Evolutionary conservation across 371 early-diverging fungal genomes (phyloP), one percentile per base, ranked within the genome.

Genomic region (Dichotomocladium elegans): DNA sequence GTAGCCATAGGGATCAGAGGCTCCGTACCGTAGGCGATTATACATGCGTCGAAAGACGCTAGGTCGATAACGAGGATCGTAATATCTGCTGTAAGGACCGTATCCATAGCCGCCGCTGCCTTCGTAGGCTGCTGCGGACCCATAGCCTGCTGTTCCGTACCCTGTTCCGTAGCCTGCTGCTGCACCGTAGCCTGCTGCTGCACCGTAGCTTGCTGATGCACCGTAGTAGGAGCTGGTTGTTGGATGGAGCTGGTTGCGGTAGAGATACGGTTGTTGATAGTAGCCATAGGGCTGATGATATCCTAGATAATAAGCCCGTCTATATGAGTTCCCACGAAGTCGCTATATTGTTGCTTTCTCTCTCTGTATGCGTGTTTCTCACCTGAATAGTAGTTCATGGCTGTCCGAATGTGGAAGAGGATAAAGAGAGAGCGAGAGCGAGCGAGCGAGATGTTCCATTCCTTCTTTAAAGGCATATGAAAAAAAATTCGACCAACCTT

Each of bases 1-100:
- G 30, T 33, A 40, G 6, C 58, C 58, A 21, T 37, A 37, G 25
- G 51, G 53, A 28, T 59, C 52, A 5, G 15, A 53, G 6, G 48
- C 47, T 17, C 63, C 63, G 26, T 63, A 58, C 25, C 53, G 51
- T 10, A 63, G 17, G 12, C 63, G 57, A 25, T 63, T 63, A 25
- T 45, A 51, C n/a, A 63, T 15, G 22, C 52, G 43, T 21, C 63
- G 57, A 33, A 63, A 58, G 15, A 61, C 24, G 12, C 54, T 47
- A 19, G 58, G 58, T n/a, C 63, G 55, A 41, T 63, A 57, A 15
- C 47, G 33, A 41, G 44, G n/a, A 2, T 37, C 46, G 24, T 52
- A 51, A 22, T 47, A 51, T 3, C 45, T 42, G 24, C 37, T 24
- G 21, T 37, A 56, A 15, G 61, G 61, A 27, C 48, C 51, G 25